phyloP scores from a whole-genome alignment of 129 eudicot genomes.

The Calendula officinalis region DNA sequence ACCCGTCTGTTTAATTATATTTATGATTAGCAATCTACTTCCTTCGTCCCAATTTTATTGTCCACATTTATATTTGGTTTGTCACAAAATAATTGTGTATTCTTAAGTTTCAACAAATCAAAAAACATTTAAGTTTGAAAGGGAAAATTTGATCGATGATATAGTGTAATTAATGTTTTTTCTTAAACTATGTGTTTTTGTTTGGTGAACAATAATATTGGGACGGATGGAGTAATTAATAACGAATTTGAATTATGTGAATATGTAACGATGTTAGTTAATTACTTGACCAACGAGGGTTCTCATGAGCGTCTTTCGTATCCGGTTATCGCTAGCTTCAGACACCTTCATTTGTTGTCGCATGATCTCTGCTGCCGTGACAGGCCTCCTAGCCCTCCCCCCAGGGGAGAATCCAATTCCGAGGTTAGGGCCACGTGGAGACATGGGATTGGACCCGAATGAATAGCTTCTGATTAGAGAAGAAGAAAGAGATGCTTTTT shows the following conservation, averaged over 20 bases:
- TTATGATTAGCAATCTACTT: background rate
- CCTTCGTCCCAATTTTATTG: too few relatives aligned
- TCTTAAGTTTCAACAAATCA: too few relatives aligned
- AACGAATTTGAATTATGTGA: background rate
- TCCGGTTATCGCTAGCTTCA: constrained; percentile 59
- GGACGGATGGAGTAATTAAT: too few relatives aligned
- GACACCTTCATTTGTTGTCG: constrained; percentile 90
- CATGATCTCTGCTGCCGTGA: constrained; percentile 89
- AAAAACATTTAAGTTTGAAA: too few relatives aligned
- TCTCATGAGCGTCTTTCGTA: constrained; percentile 82
- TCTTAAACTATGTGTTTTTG: too few relatives aligned
- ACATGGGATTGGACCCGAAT: constrained; percentile 32
- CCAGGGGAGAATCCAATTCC: constrained; percentile 34
- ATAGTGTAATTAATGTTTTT: too few relatives aligned
- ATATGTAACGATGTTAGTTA: background rate
- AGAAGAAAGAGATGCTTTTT: constrained; percentile 33
- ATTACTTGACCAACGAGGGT: constrained; percentile 87
- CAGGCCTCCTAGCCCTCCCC: constrained; percentile 51
- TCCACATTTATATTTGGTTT: too few relatives aligned
- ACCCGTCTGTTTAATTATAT: constrained; percentile 49
- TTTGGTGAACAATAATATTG: background rate
- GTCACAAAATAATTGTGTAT: too few relatives aligned
- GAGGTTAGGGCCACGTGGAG: constrained; percentile 46
- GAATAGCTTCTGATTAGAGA: constrained; percentile 56
- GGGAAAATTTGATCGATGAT: too few relatives aligned